Conservation (phyloP, 352 stramenopile species). For the Phytopythium mirpurense region DNA sequence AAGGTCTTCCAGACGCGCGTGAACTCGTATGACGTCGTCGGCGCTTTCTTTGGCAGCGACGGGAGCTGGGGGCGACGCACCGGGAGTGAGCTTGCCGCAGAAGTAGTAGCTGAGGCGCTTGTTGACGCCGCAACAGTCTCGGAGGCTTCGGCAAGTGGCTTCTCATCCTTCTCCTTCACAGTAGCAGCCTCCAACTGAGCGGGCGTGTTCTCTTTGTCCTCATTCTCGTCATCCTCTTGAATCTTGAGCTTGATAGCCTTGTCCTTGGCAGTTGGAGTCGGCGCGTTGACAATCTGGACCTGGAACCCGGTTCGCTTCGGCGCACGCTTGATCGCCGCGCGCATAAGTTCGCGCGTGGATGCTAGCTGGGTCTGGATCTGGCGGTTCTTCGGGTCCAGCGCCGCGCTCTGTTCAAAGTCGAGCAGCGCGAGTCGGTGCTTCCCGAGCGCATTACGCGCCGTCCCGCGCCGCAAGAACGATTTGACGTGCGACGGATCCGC, state of each 20-base stretch:
- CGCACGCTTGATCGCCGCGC: slow-evolving; percentile 59
- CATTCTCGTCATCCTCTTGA: slow-evolving; percentile 1
- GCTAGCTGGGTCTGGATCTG: slow-evolving; percentile 55
- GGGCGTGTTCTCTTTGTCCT: slow-evolving; percentile 18
- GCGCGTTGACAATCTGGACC: slow-evolving; percentile 36
- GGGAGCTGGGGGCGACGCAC: slow-evolving; percentile 13
- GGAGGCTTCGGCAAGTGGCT: background rate
- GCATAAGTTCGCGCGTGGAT: slow-evolving; percentile 61
- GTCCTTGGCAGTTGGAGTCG: background rate
- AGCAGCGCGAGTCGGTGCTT: slow-evolving; percentile 82
- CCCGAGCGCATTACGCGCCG: slow-evolving; percentile 76
- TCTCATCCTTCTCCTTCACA: background rate
- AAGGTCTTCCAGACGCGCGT: slow-evolving; percentile 73
- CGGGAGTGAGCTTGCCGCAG: background rate
- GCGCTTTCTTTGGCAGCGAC: slow-evolving; percentile 57
- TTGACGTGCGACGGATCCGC: slow-evolving; percentile 84
- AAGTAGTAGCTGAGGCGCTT: background rate
- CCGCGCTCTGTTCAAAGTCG: slow-evolving; percentile 66
- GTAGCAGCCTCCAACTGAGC: background rate
- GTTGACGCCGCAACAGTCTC: background rate
- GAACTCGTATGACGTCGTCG: slow-evolving; percentile 77
- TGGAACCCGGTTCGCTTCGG: slow-evolving; percentile 40
- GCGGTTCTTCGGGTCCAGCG: slow-evolving; percentile 69
- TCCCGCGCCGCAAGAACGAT: slow-evolving; percentile 77
- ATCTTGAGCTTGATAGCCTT: slow-evolving; percentile 3